These are phyloP conservation scores for Echites panduratus DNA, from an alignment of 257 asterid species.

Conservation along the genomic window DNA sequence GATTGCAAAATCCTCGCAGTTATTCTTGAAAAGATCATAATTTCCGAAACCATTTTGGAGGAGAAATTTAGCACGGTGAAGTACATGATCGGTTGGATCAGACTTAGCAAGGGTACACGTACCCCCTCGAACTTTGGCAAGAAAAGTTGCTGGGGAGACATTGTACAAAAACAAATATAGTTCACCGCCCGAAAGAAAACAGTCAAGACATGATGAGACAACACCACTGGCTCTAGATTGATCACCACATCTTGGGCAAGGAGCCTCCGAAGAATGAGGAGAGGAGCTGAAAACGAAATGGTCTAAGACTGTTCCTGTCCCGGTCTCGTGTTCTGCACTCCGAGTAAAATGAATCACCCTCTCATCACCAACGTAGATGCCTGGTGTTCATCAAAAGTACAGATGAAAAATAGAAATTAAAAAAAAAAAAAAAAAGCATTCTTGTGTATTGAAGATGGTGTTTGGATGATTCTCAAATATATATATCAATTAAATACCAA, in stretches of 20 bases:
- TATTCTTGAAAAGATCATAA: conserved; percentile 66
- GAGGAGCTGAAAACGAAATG: conserved; percentile 62
- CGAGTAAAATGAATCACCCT: conserved; percentile 84
- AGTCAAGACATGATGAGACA: conserved; percentile 80
- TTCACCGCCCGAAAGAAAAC: conserved; percentile 65
- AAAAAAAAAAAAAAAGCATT: background rate
- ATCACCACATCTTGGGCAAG: conserved; percentile 77
- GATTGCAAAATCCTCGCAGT: conserved; percentile 85
- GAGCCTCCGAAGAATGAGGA: conserved; percentile 45
- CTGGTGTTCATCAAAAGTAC: conserved; percentile 29
- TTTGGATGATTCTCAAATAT: background rate
- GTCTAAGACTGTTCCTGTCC: conserved; percentile 75
- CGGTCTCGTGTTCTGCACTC: conserved; percentile 76
- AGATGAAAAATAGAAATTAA: conserved; percentile 3
- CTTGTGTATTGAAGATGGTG: background rate
- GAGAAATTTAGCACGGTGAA: conserved; percentile 68
- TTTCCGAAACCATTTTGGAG: conserved; percentile 76
- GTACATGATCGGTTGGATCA: conserved; percentile 54
- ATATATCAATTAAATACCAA: background rate
- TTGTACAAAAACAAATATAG: conserved; percentile 60
- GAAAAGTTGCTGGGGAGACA: conserved; percentile 44
- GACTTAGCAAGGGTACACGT: conserved; percentile 70
- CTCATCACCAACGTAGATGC: conserved; percentile 71
- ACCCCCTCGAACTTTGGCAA: conserved; percentile 84
- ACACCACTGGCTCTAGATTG: conserved; percentile 57